Evolutionary conservation across 495 filamentous ascomycete genomes (phyloP), one percentile per base, ranked within the genome.

Genomic region (Hypoxylon fragiforme): DNA sequence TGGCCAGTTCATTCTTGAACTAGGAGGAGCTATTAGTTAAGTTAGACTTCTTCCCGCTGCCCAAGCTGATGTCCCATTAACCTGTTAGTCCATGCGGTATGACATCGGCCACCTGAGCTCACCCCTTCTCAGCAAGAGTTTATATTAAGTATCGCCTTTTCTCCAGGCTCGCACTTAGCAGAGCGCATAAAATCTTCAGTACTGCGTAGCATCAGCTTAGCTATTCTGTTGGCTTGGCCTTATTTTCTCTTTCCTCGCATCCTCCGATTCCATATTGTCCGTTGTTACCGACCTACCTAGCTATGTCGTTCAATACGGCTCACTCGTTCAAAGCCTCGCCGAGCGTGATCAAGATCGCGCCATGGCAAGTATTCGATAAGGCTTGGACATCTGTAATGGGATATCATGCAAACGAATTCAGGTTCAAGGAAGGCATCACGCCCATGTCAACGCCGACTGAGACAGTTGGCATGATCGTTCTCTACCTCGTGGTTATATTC

Each of bases 331-430:
- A 28, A 6, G 47, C 35, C 9, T 51, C 36, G 30, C 54, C 49
- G 3, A 40, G 60, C 45, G 54, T 58, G 44, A 63, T 96, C 69
- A 91, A 89, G 69, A 77, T 96, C 54, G 75, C 90, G 46, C 77
- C 96, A 73, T 97, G 92, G 92, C 90, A 91, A 51, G 81, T 92
- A 69, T 97, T 97, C 81, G 85, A 87, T 74, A 83, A 88, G 74
- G 80, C 77, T 55, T 96, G 85, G 72, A 82, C 83, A 66, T 66
- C 75, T 31, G 79, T 88, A 45, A 79, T 78, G 59, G 92, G 91
- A 59, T 87, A 85, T 66, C 78, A 80, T 44, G 81, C 87, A 30
- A 77, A 86, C 44, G 81, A 88, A 44, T 87, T 89, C 67, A 70
- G 73, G 28, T 89, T 90, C 74, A 69, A 74, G 55, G 73, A 80